Percentiles rank a stretch among this genome's conserved stretches.
Evolutionary conservation across 495 filamentous ascomycete genomes (phyloP).

Genomic region (Hapsidospora chrysogenum): DNA sequence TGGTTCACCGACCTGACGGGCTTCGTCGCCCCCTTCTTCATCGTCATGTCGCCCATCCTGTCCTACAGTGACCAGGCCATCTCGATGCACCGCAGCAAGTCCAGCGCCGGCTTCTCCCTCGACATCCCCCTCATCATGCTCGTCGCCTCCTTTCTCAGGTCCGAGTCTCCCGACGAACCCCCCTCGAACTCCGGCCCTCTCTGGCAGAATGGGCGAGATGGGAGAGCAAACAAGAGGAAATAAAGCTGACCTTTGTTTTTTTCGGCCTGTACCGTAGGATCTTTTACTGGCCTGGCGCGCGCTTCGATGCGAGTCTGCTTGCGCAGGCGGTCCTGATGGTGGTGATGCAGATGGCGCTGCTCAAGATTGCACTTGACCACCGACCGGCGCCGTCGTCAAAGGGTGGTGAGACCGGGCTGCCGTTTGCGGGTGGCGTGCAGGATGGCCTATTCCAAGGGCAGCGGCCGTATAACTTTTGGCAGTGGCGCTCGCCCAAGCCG

Average conservation of each 20-base stretch:
- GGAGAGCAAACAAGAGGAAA: not conserved
- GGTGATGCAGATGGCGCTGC: slow-evolving; percentile 57
- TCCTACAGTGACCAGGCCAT: slow-evolving; percentile 87
- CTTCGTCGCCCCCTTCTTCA: slow-evolving; percentile 37
- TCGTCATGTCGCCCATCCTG: slow-evolving; percentile 68
- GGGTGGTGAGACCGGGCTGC: slow-evolving; percentile 35
- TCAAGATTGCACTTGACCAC: slow-evolving; percentile 83
- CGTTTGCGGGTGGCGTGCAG: slow-evolving; percentile 37
- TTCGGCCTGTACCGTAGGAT: slow-evolving; percentile 36
- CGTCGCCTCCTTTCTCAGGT: slow-evolving; percentile 82
- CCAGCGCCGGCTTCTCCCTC: slow-evolving; percentile 69
- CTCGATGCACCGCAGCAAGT: slow-evolving; percentile 65
- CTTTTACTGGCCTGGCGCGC: slow-evolving; percentile 88
- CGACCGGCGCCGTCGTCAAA: slow-evolving; percentile 47
- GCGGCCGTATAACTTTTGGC: slow-evolving; percentile 87
- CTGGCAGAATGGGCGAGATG: not conserved
- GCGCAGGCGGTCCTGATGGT: slow-evolving; percentile 82
- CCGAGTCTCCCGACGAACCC: slow-evolving; percentile 17
- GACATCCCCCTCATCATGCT: slow-evolving; percentile 98
- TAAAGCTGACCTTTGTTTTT: slow-evolving; percentile 6
- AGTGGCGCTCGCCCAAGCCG: slow-evolving; percentile 71
- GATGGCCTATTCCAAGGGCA: slow-evolving; percentile 31
- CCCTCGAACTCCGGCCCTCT: no score
- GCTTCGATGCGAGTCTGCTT: slow-evolving; percentile 64
- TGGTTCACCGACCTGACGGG: slow-evolving; percentile 26